Evolutionary conservation across 2,329 filamentous ascomycete species (phyloP).

Genomic region (Ceratocystis albifundus): DNA sequence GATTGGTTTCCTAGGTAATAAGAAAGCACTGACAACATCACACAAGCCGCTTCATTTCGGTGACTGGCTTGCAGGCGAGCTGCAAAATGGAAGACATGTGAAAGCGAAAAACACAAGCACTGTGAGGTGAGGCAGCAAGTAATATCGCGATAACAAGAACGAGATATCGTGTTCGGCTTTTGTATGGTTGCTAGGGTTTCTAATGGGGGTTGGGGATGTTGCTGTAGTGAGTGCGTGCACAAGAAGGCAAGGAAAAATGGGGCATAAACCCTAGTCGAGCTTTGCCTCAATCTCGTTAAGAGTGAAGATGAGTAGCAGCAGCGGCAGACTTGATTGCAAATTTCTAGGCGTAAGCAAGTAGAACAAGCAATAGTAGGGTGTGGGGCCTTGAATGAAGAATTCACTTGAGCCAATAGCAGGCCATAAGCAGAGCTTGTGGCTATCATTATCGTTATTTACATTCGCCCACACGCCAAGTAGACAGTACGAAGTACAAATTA

Average conservation of each 20-base stretch:
- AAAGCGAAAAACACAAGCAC: not conserved
- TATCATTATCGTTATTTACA: too few species aligned
- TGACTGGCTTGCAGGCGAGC: not conserved
- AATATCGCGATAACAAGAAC: not conserved
- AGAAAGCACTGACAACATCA: not conserved
- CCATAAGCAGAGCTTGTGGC: too few species aligned
- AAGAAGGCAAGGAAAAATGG: not conserved
- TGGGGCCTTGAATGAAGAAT: too few species aligned
- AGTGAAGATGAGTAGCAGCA: too few species aligned
- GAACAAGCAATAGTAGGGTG: too few species aligned
- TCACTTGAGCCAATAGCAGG: too few species aligned
- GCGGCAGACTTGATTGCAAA: too few species aligned
- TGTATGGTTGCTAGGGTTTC: not conserved
- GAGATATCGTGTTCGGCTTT: not conserved
- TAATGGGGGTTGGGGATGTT: not conserved
- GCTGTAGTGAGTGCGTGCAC: not conserved
- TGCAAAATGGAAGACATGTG: not conserved
- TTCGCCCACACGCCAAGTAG: too few species aligned
- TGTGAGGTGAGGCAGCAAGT: not conserved
- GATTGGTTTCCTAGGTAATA: constrained; percentile 5
- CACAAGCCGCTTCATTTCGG: not conserved
- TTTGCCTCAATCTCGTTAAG: not conserved
- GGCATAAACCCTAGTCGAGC: not conserved
- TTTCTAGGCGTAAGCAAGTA: too few species aligned
- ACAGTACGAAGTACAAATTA: too few species aligned